phyloP scores from a whole-genome alignment of 331 rosid species.

The Quercus tomentella region DNA sequence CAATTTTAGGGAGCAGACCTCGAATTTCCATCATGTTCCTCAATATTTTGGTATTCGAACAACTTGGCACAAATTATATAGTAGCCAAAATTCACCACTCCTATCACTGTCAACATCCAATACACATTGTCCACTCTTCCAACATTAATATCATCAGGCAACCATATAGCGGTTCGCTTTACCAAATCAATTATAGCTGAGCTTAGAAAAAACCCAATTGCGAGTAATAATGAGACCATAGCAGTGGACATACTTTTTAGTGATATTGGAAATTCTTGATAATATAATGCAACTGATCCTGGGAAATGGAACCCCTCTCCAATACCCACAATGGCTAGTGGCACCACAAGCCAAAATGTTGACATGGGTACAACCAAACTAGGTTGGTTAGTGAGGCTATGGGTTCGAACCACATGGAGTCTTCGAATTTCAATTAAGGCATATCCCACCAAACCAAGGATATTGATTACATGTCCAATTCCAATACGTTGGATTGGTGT shows the following conservation, averaged over 20 bases:
- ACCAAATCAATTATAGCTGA: conserved; percentile 8
- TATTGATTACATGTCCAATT: conserved; percentile 4
- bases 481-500: conserved; percentile 26
- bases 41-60: conserved; percentile 3
- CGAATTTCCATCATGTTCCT: not conserved
- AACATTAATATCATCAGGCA: conserved; percentile 20
- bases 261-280: conserved; percentile 23
- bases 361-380: conserved; percentile 19
- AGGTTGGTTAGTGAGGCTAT: not conserved
- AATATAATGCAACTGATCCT: conserved; percentile 15
- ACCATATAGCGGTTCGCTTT: conserved; percentile 6
- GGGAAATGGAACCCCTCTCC: conserved; percentile 26
- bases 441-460: not conserved
- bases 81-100: conserved; percentile 15
- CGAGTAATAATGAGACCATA: conserved; percentile 22
- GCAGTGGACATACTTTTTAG: conserved; percentile 28
- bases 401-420: not conserved
- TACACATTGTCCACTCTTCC: conserved; percentile 25
- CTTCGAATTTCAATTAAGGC: conserved; percentile 22
- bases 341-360: conserved; percentile 20
- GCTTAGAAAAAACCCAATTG: conserved; percentile 14
- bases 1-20: not conserved
- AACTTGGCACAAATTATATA: conserved; percentile 18
- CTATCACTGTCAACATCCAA: conserved; percentile 21
- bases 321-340: not conserved